Evolutionary conservation across 2,329 filamentous ascomycete genomes (phyloP), one percentile per base, ranked within the genome.

Genomic region (Didymella keratinophila): DNA sequence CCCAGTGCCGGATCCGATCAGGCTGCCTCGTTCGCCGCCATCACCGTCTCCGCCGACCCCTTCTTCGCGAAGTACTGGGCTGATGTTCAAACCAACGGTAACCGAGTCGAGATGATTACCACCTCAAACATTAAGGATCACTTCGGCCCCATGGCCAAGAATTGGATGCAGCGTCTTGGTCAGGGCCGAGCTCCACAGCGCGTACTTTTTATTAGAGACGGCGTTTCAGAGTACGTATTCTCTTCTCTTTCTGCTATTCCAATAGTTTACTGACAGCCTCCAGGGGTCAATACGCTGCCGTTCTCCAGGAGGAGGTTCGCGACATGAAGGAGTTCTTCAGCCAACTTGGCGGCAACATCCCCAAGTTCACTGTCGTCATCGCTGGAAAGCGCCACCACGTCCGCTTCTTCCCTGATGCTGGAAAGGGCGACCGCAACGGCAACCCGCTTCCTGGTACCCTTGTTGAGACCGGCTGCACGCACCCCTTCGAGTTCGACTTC

Each of bases 351-450:
- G 76, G 75, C 51, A 43, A 58, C 7, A 21, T 69, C 18, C 84
- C 90, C 2, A 90, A 90, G 73, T 88, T 97, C 70, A 93, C 93
- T 0, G 92, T 96, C 11, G 86, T 97, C 39, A 85, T 98, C 44
- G 93, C 91, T 1, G 93, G 91, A 1, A 99, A 99, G 83, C 90
- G 95, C 3, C 95, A 99, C 67, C 94, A 97, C 39, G 88, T 97
- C 52, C 90, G 95, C 16, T 93, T 97, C 75, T 98, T 98, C 80
- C 94, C 95, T 0, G 83, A 86, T 46, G 74, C 79, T 4, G 83
- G 78, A 9, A 77, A 81, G 12, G 83, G 79, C 6, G 95, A 99
- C 71, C 83, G 83, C 47, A 96, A 96, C 64, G 85, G 83, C 34
- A 99, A 98, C 71, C 85, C 93, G 0, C 76, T 94, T 0, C 94